A percentile compares a stretch with the other conserved stretches of the same genome.
Conservation (phyloP, 2,329 filamentous ascomycete species). For the Phyllosticta citriasiana region DNA sequence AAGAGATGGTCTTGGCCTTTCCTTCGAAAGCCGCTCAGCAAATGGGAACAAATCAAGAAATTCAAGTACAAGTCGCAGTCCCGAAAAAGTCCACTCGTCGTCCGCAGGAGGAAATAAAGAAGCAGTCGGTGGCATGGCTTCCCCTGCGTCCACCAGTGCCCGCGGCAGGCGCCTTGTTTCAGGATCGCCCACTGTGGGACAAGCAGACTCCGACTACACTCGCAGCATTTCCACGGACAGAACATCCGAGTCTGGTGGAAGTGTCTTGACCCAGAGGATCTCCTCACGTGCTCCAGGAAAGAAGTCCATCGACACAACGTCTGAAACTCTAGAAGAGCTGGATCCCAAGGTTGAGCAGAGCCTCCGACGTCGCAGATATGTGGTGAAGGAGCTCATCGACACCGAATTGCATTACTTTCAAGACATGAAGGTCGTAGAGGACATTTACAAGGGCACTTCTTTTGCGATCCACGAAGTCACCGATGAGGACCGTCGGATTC, state of each 20-base stretch:
- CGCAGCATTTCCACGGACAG: not conserved
- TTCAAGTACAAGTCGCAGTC: not conserved
- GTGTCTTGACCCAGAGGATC: not conserved
- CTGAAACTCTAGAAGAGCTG: not conserved
- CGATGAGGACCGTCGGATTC: slow-evolving; percentile 71
- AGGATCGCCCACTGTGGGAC: not conserved
- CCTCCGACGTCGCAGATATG: slow-evolving; percentile 69
- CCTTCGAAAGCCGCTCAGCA: slow-evolving; percentile 24
- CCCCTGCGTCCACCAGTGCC: not conserved
- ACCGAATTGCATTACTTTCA: slow-evolving; percentile 85
- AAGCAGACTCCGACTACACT: not conserved
- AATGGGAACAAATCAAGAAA: not conserved
- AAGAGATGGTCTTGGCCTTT: slow-evolving; percentile 34
- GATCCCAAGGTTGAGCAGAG: slow-evolving; percentile 43
- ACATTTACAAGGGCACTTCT: slow-evolving; percentile 94
- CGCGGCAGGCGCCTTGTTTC: not conserved
- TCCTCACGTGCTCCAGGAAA: not conserved
- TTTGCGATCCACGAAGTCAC: slow-evolving; percentile 71
- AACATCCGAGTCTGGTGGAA: not conserved
- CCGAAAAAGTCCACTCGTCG: not conserved
- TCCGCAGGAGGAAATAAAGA: not conserved
- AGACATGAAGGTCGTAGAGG: slow-evolving; percentile 94
- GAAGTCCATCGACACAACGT: not conserved
- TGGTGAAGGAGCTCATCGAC: slow-evolving; percentile 85
- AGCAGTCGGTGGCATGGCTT: not conserved